These are phyloP conservation scores for Vickermania spadyakhi DNA, from an alignment of 208 protist genomes.

Conservation along the genomic window DNA sequence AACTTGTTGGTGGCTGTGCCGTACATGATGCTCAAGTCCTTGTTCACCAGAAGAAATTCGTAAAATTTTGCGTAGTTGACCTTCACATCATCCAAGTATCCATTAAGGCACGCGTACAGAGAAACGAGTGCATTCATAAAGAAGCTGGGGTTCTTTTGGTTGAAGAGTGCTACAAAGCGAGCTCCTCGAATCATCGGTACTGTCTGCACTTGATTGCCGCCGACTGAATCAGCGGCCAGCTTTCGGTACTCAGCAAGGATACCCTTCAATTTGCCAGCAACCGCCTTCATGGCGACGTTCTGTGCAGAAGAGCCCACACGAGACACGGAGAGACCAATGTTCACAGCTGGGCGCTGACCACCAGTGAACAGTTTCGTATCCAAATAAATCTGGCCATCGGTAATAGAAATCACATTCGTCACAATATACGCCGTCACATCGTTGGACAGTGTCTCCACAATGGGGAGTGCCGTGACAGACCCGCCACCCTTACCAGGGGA, in stretches of 20 bases:
- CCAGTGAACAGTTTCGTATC: slow-evolving; percentile 91
- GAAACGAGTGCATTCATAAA: slow-evolving; percentile 79
- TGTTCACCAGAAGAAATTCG: slow-evolving; percentile 82
- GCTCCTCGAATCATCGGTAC: slow-evolving; percentile 79
- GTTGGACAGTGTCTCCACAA: slow-evolving; percentile 92
- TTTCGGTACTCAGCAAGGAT: slow-evolving; percentile 93
- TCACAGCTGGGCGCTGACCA: slow-evolving; percentile 90
- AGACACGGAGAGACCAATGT: slow-evolving; percentile 92
- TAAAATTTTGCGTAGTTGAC: slow-evolving; percentile 85
- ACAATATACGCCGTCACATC: slow-evolving; percentile 93
- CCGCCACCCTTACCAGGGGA: slow-evolving; percentile 67
- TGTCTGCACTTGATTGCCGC: slow-evolving; percentile 62
- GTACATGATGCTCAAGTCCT: slow-evolving; percentile 80
- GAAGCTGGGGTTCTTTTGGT: slow-evolving; percentile 81
- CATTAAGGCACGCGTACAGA: slow-evolving; percentile 73
- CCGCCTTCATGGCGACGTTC: slow-evolving; percentile 90
- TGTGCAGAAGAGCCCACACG: slow-evolving; percentile 92
- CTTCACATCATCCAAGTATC: slow-evolving; percentile 83
- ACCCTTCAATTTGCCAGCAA: slow-evolving; percentile 87
- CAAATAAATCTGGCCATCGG: slow-evolving; percentile 94
- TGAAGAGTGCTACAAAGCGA: slow-evolving; percentile 75
- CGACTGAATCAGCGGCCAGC: slow-evolving; percentile 79
- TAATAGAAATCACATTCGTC: slow-evolving; percentile 94
- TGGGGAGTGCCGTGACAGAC: slow-evolving; percentile 88
- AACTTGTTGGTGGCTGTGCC: slow-evolving; percentile 80